A percentile compares a stretch with the other conserved stretches of the same genome.
Evolutionary conservation across 108 stramenopile species (phyloP).

Genomic region (Mayamaea pseudoterrestris): DNA sequence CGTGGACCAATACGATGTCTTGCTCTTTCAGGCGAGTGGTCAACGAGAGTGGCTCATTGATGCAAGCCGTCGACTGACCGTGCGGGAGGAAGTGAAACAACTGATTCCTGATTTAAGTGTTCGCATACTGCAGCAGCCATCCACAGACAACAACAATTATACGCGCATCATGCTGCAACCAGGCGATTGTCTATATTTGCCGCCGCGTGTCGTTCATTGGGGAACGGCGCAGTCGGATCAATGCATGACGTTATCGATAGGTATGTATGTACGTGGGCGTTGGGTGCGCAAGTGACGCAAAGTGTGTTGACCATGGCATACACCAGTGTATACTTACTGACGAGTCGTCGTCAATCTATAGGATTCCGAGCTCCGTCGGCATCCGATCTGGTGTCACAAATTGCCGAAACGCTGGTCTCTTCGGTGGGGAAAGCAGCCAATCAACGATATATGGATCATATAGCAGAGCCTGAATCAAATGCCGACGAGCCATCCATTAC

Average conservation of each 20-base stretch:
- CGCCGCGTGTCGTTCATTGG: conserved; percentile 81
- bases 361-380: conserved; percentile 80
- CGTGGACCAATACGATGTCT: conserved; percentile 93
- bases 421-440: conserved; percentile 20
- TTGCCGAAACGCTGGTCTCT: conserved; percentile 39
- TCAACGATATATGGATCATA: conserved; percentile 34
- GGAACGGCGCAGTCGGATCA: conserved; percentile 61
- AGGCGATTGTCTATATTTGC: conserved; percentile 88
- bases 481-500: conserved; percentile 18
- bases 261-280: too few relatives aligned
- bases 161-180: conserved; percentile 32
- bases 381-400: conserved; percentile 44
- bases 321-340: too few relatives aligned
- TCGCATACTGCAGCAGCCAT: conserved; percentile 40
- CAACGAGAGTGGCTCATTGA: conserved; percentile 68
- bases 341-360: too few relatives aligned
- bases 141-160: conserved; percentile 3
- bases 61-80: conserved; percentile 15
- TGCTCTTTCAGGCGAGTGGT: conserved; percentile 82
- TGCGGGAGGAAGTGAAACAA: conserved; percentile 36
- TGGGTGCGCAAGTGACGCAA: too few relatives aligned
- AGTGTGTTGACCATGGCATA: too few relatives aligned
- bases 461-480: conserved; percentile 5
- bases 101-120: conserved; percentile 55
- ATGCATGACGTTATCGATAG: conserved; percentile 74